phyloP scores from a whole-genome alignment of 2,329 filamentous ascomycete species.

The Phoma sp. region DNA sequence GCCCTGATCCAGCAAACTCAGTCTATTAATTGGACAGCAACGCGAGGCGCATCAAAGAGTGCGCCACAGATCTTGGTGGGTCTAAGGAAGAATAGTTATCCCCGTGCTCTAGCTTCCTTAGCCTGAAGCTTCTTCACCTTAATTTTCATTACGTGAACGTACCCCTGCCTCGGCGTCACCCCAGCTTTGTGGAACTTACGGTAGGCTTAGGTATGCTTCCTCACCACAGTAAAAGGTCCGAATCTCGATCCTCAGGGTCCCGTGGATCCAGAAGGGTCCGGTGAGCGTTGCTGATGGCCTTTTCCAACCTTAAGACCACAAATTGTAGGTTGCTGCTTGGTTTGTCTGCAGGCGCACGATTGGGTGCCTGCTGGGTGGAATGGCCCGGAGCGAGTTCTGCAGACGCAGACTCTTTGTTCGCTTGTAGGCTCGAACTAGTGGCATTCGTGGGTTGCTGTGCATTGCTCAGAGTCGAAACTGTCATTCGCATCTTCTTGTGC shows the following conservation, averaged over 20 bases:
- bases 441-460: neutral
- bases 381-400: neutral
- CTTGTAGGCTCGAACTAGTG: neutral
- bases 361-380: neutral
- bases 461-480: neutral
- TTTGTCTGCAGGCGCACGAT: neutral
- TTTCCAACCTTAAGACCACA: neutral
- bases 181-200: constrained; percentile 5
- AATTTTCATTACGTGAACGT: constrained; percentile 1
- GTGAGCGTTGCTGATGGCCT: neutral
- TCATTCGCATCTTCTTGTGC: neutral
- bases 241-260: neutral
- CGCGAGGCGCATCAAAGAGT: neutral
- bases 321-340: neutral
- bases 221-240: neutral
- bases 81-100: neutral
- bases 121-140: neutral
- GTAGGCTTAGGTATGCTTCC: neutral
- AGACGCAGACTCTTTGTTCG: neutral
- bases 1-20: neutral
- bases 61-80: neutral
- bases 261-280: neutral
- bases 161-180: constrained; percentile 4
- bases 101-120: neutral
- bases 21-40: neutral